Evolutionary conservation across 768 basidiomycete species (phyloP).

Genomic region (Phylloporus scabripes): DNA sequence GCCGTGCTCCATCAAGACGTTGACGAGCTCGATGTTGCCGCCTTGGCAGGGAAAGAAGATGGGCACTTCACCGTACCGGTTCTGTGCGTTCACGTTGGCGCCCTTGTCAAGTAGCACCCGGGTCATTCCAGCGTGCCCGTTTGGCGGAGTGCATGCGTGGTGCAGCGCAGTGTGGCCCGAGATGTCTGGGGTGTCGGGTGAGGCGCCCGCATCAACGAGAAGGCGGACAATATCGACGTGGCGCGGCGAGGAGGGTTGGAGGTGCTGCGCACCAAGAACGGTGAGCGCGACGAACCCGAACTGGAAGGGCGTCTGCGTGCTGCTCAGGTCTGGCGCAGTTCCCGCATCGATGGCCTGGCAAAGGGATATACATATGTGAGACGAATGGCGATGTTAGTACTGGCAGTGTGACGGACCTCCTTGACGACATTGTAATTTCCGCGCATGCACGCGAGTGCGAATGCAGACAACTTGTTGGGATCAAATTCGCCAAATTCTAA

Average conservation of each 20-base stretch:
- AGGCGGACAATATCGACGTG: constrained; percentile 36
- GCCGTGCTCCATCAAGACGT: constrained; percentile 45
- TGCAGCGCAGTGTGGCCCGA: constrained; percentile 46
- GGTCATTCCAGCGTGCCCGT: constrained; percentile 28
- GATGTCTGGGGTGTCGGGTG: constrained; percentile 41
- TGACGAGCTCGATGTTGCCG: constrained; percentile 31
- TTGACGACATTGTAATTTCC: too few relatives aligned
- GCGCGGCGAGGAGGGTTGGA: constrained; percentile 16
- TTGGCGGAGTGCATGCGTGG: constrained; percentile 34
- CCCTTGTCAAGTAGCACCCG: constrained; percentile 40
- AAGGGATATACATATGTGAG: not conserved
- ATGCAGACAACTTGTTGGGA: constrained; percentile 15
- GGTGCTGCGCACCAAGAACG: constrained; percentile 38
- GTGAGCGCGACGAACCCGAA: constrained; percentile 39
- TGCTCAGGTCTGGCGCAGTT: constrained; percentile 33
- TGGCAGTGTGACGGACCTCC: too few relatives aligned
- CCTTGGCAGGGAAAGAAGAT: constrained; percentile 33
- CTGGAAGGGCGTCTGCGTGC: constrained; percentile 39
- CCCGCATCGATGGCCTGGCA: constrained; percentile 24
- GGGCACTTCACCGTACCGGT: constrained; percentile 44
- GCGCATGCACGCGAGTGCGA: constrained; percentile 23
- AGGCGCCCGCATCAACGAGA: constrained; percentile 39
- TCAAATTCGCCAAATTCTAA: constrained; percentile 20
- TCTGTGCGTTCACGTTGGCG: constrained; percentile 46
- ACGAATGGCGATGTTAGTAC: not conserved